phyloP scores from a whole-genome alignment of 208 protist species.

The Naegleria lovaniensis region DNA sequence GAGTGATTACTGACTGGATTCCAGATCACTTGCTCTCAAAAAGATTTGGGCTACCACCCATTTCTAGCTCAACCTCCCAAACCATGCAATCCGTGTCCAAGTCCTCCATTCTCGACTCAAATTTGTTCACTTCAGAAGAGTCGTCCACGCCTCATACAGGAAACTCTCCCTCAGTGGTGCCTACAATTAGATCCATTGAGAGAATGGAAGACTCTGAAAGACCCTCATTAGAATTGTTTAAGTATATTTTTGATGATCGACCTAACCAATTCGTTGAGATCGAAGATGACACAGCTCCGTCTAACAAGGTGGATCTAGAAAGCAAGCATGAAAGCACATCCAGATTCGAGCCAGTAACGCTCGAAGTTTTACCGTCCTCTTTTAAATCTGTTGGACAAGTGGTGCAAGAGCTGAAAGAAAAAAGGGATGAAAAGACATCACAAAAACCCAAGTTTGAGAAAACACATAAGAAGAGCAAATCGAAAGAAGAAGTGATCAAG shows the following conservation, averaged over 20 bases:
- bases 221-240: constrained; percentile 9
- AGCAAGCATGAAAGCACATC: not conserved
- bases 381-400: not conserved
- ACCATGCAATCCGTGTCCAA: not conserved
- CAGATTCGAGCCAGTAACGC: not conserved
- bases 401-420: not conserved
- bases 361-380: too few species aligned
- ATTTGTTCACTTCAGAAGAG: not conserved
- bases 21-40: not conserved
- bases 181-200: not conserved
- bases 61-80: not conserved
- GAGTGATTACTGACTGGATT: not conserved
- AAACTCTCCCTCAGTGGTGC: not conserved
- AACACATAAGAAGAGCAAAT: too few species aligned
- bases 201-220: not conserved
- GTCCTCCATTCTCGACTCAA: not conserved
- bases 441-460: not conserved
- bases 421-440: not conserved
- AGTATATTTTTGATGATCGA: not conserved
- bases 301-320: not conserved
- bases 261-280: not conserved
- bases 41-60: not conserved
- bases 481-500: not conserved
- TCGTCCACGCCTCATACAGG: not conserved
- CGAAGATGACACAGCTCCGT: not conserved